Conservation (phyloP, 2,329 filamentous ascomycete genomes). For the Penicillium freii region DNA sequence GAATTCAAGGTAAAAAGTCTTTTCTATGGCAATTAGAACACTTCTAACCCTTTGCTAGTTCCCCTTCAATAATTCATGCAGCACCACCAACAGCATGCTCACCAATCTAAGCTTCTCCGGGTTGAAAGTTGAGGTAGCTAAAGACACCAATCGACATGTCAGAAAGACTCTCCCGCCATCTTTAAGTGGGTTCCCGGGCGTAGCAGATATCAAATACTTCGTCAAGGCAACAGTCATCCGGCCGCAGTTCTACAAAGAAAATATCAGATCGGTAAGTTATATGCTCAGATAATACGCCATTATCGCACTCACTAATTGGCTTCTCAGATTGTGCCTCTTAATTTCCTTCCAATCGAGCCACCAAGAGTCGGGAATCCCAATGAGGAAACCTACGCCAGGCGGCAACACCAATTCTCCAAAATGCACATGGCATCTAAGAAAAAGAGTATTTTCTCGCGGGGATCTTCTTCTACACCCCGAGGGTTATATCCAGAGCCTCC, state of each 20-base stretch:
- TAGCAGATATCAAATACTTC: slow-evolving; percentile 90
- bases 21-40: not conserved
- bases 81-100: slow-evolving; percentile 44
- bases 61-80: slow-evolving; percentile 52
- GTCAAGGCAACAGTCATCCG: slow-evolving; percentile 91
- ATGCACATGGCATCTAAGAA: slow-evolving; percentile 47
- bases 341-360: slow-evolving; percentile 89
- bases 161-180: slow-evolving; percentile 86
- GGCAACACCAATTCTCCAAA: slow-evolving; percentile 60
- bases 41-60: slow-evolving; percentile 33
- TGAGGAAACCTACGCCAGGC: slow-evolving; percentile 80
- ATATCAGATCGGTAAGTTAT: slow-evolving; percentile 60
- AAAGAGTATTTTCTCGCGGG: slow-evolving; percentile 59
- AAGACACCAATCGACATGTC: slow-evolving; percentile 61
- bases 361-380: slow-evolving; percentile 66
- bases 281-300: not conserved
- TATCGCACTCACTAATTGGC: not conserved
- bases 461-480: slow-evolving; percentile 27
- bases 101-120: slow-evolving; percentile 48
- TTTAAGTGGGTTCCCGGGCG: slow-evolving; percentile 77
- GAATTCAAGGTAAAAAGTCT: slow-evolving; percentile 45
- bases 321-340: slow-evolving; percentile 59
- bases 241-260: slow-evolving; percentile 87
- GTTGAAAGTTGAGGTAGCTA: slow-evolving; percentile 46
- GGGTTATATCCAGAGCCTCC: slow-evolving; percentile 42